phyloP scores from a whole-genome alignment of 768 basidiomycete species.

The Hygrophorus russula region DNA sequence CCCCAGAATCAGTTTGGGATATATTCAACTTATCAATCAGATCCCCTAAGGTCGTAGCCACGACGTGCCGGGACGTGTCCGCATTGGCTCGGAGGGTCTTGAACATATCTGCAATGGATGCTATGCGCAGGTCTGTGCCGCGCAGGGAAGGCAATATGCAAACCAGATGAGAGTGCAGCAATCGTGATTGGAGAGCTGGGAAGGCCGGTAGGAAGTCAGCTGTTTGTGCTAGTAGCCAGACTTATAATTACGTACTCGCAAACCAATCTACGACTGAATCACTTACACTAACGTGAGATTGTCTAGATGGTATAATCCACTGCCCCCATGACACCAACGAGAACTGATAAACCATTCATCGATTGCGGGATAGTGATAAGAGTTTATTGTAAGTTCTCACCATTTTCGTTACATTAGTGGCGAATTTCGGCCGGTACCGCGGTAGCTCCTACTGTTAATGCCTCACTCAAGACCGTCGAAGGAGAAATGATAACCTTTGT shows the following conservation, averaged over 20 bases:
- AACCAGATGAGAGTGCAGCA: slow-evolving; percentile 72
- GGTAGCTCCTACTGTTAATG: slow-evolving; percentile 11
- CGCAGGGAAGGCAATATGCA: slow-evolving; percentile 78
- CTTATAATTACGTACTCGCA: no score
- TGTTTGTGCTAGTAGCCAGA: neutral
- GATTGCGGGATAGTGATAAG: neutral
- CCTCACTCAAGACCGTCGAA: slow-evolving; percentile 59
- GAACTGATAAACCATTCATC: slow-evolving; percentile 32
- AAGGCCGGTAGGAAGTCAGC: slow-evolving; percentile 37
- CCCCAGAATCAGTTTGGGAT: slow-evolving; percentile 13
- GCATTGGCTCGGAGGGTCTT: slow-evolving; percentile 84
- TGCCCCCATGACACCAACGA: slow-evolving; percentile 90
- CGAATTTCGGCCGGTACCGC: no score
- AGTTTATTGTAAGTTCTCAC: neutral
- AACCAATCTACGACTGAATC: no score
- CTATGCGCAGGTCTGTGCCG: slow-evolving; percentile 81
- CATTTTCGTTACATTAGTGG: neutral
- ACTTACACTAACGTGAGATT: slow-evolving; percentile 82
- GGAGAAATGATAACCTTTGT: slow-evolving; percentile 87
- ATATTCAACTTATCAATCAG: slow-evolving; percentile 33
- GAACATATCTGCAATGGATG: slow-evolving; percentile 78
- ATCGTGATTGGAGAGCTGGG: slow-evolving; percentile 92
- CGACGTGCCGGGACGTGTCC: slow-evolving; percentile 70
- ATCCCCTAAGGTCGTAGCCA: slow-evolving; percentile 57
- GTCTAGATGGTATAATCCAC: slow-evolving; percentile 87